Base-by-base conservation (phyloP, 179 eudicot species). In the Drosera spatulata region DNA sequence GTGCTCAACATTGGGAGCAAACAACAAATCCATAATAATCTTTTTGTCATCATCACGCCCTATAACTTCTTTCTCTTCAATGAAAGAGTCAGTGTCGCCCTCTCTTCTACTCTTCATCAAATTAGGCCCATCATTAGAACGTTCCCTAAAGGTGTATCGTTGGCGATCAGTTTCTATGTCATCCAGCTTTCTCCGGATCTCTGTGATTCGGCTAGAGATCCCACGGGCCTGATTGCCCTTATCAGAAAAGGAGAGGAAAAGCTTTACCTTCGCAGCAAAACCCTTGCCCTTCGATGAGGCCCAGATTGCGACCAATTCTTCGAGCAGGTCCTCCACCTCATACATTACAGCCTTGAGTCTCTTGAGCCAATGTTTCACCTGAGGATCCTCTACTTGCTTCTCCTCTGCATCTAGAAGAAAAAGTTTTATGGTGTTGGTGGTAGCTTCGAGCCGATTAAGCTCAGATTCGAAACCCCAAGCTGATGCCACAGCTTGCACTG, bases 371-470 rank as follows among this genome's bases (percentile, higher is more conserved):
- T 42, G 53, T 7, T 38, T 3, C 14, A 43, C 44, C 10, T 40
- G 40, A 42, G 48, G 46, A 4, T 42, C 22, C 14, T 39, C 52
- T 52, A 64, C 53, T 56, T 39, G 62, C 53, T 47, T 10, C 15
- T 68, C 72, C 3, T 70, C 70, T 1, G 69, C 78, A 62, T 67
- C 73, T 10, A 4, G 39, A 44, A 75, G 70, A 53, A 73, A 64
- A 0, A 55, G 70, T 10, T 46, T 10, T 11, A 77, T 41, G 33
- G 60, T 39, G 8, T 39, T 10, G 11, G 64, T 22, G 0, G 57
- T 69, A 4, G 50, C 10, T 13, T 42, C 56, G 43, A 69, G 66
- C 54, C 65, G 66, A 40, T 47, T 13, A n/a, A 69, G 63, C 44
- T 66, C 61, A 8, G 46, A 37, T 15, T 41, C 22, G 54, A 73